phyloP scores from a whole-genome alignment of 2,329 filamentous ascomycete species.

The Penicillium sp. region DNA sequence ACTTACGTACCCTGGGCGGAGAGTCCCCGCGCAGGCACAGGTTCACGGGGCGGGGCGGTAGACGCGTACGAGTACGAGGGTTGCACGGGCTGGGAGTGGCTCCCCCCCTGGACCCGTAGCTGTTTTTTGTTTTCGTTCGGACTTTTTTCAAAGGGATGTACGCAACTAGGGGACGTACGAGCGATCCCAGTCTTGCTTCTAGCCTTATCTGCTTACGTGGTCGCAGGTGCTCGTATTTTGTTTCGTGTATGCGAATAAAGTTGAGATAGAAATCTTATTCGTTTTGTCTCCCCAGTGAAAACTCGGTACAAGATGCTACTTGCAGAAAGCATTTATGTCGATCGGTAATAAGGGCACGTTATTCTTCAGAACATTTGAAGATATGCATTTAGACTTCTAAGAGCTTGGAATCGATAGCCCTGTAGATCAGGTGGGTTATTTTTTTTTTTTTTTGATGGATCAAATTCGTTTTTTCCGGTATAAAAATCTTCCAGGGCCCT shows the following conservation, averaged over 20 bases:
- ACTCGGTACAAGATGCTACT: neutral
- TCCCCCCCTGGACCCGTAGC: conserved; percentile 6
- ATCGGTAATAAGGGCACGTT: neutral
- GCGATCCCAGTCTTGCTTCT: neutral
- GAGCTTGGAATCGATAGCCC: neutral
- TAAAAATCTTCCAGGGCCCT: neutral
- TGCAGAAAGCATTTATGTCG: neutral
- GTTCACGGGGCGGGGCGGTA: conserved; percentile 21
- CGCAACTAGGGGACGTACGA: neutral
- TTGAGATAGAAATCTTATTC: neutral
- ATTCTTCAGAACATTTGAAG: neutral
- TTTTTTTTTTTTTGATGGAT: neutral
- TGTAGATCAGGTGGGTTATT: neutral
- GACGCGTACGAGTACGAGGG: conserved; percentile 24
- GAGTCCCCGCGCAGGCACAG: conserved; percentile 12
- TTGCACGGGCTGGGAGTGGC: conserved; percentile 12
- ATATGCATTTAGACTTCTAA: neutral
- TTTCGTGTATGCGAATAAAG: neutral
- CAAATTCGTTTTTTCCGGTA: neutral
- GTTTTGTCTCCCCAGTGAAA: neutral
- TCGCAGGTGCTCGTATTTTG: neutral
- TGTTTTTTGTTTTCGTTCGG: neutral
- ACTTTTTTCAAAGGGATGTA: neutral
- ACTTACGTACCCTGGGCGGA: conserved; percentile 17
- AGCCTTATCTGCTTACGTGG: neutral